These are phyloP conservation scores for Petasospora fabianii DNA, from an alignment of 1,139 yeast species.

Conservation along the genomic window DNA sequence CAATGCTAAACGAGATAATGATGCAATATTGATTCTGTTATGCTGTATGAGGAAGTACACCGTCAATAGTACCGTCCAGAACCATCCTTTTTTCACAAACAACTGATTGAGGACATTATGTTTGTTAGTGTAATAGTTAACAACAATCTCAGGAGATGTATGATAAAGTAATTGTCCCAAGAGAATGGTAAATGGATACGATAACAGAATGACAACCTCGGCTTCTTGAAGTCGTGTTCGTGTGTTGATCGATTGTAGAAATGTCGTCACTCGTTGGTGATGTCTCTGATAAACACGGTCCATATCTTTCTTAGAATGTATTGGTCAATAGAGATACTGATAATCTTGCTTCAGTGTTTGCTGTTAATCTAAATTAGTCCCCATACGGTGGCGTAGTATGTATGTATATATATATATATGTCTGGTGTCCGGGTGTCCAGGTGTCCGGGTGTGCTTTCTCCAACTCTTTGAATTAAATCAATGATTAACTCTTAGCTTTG, in stretches of 20 bases:
- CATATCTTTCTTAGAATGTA: slow-evolving; percentile 4
- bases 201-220: slow-evolving; percentile 23
- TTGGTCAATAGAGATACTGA: not conserved
- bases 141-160: slow-evolving; percentile 13
- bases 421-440: not conserved
- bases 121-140: slow-evolving; percentile 28
- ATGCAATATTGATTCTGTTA: slow-evolving; percentile 14
- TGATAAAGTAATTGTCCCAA: slow-evolving; percentile 28
- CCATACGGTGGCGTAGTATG: not conserved
- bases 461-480: too few relatives aligned
- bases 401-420: not conserved
- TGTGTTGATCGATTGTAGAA: not conserved
- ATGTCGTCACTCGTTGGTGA: not conserved
- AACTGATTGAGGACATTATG: slow-evolving; percentile 51
- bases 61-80: slow-evolving; percentile 67
- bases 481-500: too few relatives aligned
- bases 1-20: slow-evolving; percentile 39
- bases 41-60: slow-evolving; percentile 15
- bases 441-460: not conserved
- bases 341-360: too few relatives aligned
- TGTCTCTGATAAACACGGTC: slow-evolving; percentile 8
- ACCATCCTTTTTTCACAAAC: slow-evolving; percentile 91
- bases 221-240: slow-evolving; percentile 11
- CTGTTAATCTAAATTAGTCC: too few relatives aligned
- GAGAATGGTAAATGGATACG: slow-evolving; percentile 29